Conservation (phyloP, 2,329 filamentous ascomycete species). For the Scedosporium aurantiacum region DNA sequence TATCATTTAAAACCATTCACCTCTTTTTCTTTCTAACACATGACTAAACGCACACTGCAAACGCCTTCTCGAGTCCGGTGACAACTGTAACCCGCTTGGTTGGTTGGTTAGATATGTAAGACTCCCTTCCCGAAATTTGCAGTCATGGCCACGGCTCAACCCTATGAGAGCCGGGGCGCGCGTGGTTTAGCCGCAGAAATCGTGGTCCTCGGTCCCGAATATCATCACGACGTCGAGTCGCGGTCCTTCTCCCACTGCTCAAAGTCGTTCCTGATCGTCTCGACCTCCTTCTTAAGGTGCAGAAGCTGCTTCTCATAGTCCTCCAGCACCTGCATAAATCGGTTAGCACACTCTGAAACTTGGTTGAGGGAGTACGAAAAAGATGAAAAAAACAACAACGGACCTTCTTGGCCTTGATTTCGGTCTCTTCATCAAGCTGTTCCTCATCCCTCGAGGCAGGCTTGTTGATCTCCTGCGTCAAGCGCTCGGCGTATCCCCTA, state of each 20-base stretch:
- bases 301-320: slow-evolving; percentile 73
- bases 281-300: slow-evolving; percentile 63
- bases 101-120: too few relatives aligned
- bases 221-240: slow-evolving; percentile 4
- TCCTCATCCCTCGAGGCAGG: slow-evolving; percentile 45
- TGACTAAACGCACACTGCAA: too few relatives aligned
- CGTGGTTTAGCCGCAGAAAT: too few relatives aligned
- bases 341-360: slow-evolving; percentile 11
- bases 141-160: too few relatives aligned
- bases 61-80: too few relatives aligned
- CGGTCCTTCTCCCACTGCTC: slow-evolving; percentile 43
- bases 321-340: slow-evolving; percentile 50
- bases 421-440: slow-evolving; percentile 56
- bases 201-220: too few relatives aligned
- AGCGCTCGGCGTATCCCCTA: slow-evolving; percentile 57
- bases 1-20: background rate
- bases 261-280: slow-evolving; percentile 48
- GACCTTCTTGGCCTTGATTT: slow-evolving; percentile 66
- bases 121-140: too few relatives aligned
- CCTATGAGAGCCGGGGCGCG: too few relatives aligned
- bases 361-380: background rate
- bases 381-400: too few relatives aligned
- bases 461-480: slow-evolving; percentile 66
- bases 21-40: background rate
- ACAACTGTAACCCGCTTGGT: too few relatives aligned